phyloP scores from a whole-genome alignment of 768 basidiomycete genomes.

The Amanita fuliginea region DNA sequence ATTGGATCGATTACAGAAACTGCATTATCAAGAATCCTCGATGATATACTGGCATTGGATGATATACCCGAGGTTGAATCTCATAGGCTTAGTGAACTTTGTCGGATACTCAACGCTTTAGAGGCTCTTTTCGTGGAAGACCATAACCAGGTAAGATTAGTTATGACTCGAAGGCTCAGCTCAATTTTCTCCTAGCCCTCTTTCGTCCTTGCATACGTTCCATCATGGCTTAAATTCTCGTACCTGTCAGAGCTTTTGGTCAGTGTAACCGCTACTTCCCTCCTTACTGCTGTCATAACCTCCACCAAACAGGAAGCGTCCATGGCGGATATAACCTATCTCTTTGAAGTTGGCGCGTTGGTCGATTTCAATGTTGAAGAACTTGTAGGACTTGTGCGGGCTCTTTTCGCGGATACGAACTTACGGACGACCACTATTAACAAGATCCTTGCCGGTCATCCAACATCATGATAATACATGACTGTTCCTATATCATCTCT shows the following conservation, averaged over 20 bases:
- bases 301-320: conserved; percentile 62
- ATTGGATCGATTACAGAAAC: conserved; percentile 64
- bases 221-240: conserved; percentile 90
- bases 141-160: conserved; percentile 37
- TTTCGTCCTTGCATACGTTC: conserved; percentile 76
- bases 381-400: conserved; percentile 67
- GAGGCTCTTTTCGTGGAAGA: conserved; percentile 75
- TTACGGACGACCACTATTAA: conserved; percentile 74
- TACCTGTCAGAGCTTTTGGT: conserved; percentile 90
- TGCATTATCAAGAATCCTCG: conserved; percentile 54
- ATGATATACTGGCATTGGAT: conserved; percentile 60
- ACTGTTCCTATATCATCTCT: background rate
- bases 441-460: conserved; percentile 45
- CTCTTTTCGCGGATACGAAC: conserved; percentile 81
- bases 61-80: conserved; percentile 90
- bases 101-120: conserved; percentile 64
- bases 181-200: conserved; percentile 39
- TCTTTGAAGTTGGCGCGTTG: conserved; percentile 84
- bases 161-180: background rate
- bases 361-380: conserved; percentile 86
- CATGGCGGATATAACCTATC: conserved; percentile 83
- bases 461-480: background rate
- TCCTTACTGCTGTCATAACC: background rate
- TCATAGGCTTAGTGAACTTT: conserved; percentile 71
- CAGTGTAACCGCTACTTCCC: conserved; percentile 17